phyloP scores from a whole-genome alignment of 106 monocot species.

The Cymbidium sinense region DNA sequence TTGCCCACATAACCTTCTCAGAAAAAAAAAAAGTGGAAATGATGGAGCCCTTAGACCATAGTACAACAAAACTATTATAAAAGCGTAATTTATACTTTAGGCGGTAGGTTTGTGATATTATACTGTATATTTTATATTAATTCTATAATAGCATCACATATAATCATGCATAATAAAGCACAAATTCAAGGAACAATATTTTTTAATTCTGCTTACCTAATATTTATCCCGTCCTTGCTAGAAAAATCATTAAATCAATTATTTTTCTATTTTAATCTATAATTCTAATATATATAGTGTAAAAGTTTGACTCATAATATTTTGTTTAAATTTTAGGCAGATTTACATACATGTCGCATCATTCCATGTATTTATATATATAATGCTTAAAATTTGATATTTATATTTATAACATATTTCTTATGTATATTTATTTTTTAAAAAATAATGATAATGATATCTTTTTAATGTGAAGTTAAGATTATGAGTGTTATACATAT shows the following conservation, averaged over 20 bases:
- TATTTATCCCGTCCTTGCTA: neutral
- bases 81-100: neutral
- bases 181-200: neutral
- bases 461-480: no score
- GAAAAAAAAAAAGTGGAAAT: neutral
- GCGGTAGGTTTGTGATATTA: neutral
- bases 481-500: no score
- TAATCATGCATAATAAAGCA: neutral
- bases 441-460: no score
- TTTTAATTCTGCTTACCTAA: neutral
- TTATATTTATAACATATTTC: no score
- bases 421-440: no score
- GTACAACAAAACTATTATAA: neutral
- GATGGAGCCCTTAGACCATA: neutral
- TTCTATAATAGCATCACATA: neutral
- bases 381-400: no score
- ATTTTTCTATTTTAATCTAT: no score
- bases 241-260: neutral
- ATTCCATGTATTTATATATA: neutral
- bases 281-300: no score
- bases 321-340: no score
- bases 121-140: neutral
- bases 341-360: no score
- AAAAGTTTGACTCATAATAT: no score
- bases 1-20: no score